Evolutionary conservation across 176 grass and related monocot genomes (phyloP), one percentile per base, ranked within the genome.

Genomic region (Cenchrus americanus): DNA sequence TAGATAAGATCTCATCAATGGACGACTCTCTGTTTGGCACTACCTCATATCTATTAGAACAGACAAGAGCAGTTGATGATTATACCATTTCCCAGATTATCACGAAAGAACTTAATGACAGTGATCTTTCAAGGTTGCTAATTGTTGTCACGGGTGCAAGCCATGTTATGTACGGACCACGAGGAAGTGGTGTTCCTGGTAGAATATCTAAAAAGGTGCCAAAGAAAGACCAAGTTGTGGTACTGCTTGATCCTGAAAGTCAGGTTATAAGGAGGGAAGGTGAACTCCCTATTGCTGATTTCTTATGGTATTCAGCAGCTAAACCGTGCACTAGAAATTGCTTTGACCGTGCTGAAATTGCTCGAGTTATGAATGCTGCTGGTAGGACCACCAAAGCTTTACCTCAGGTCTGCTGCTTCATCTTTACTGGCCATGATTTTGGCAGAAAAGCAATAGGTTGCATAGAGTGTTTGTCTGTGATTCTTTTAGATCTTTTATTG

Each of bases 361-460:
- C 96, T 77, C 87, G 89, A 76, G 91, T 98, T 80, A 95, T 98
- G 96, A 95, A 95, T 93, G 96, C 91, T 91, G 96, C 96, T 89
- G 91, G 93, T 79, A 87, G 73, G 85, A 95, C 89, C 73, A 82
- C 87, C 10, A 91, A 98, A 89, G 93, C 87, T 84, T 85, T 98
- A 88, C 96, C 93, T 78, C 93, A 98, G 93, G 96, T 91, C 66
- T 87, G 43, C 10, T 76, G 13, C 41, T 62, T 70, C 15, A 61
- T 76, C 62, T 82, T 82, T 51, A 37, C 64, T 86, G 57, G 34
- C 69, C 42, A 73, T 50, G 6, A 62, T 79, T 70, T 69, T 46
- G 43, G 43, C 34, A 63, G 27, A 79, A 71, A 71, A 42, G 3
- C 9, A 1, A 71, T 34, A 49, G 14, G 66, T 61, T 62, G 32